Conservation (phyloP, 2,329 filamentous ascomycete species). For the Lomentospora prolificans region DNA sequence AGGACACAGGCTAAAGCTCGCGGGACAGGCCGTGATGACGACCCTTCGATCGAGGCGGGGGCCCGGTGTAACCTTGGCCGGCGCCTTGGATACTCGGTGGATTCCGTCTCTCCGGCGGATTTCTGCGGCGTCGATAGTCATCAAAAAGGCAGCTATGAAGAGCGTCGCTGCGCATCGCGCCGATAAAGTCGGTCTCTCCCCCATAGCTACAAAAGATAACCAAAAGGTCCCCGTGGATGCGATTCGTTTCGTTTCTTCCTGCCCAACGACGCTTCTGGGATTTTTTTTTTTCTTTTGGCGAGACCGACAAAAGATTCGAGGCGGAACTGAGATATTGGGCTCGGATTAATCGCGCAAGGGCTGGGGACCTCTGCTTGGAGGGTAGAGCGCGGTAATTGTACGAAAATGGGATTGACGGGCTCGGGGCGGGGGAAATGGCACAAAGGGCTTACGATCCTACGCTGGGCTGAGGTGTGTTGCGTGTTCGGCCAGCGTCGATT, state of each 20-base stretch:
- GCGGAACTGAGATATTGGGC: too few relatives aligned
- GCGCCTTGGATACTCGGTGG: not conserved
- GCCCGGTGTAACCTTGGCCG: conserved; percentile 2
- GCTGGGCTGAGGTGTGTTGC: not conserved
- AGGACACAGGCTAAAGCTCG: conserved; percentile 21
- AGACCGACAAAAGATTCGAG: too few relatives aligned
- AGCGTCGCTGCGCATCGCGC: not conserved
- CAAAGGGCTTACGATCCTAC: not conserved
- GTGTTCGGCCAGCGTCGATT: too few relatives aligned
- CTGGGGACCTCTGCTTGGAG: too few relatives aligned
- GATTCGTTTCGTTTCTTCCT: too few relatives aligned
- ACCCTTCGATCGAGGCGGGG: not conserved
- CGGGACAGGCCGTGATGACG: conserved; percentile 1
- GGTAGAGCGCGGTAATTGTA: too few relatives aligned
- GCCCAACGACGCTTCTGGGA: too few relatives aligned
- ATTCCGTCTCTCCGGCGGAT: conserved; percentile 6
- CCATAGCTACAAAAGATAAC: not conserved
- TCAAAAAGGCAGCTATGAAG: not conserved
- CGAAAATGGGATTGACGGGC: not conserved
- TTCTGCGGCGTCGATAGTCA: conserved; percentile 1
- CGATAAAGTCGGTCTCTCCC: not conserved
- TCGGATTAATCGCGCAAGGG: too few relatives aligned
- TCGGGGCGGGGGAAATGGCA: not conserved
- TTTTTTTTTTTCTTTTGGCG: too few relatives aligned
- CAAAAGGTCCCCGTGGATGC: too few relatives aligned